Percentiles rank a stretch among this genome's conserved stretches.
phyloP scores from a whole-genome alignment of 225 moss, liverwort and hornwort species.

The Anthoceros angustus region DNA sequence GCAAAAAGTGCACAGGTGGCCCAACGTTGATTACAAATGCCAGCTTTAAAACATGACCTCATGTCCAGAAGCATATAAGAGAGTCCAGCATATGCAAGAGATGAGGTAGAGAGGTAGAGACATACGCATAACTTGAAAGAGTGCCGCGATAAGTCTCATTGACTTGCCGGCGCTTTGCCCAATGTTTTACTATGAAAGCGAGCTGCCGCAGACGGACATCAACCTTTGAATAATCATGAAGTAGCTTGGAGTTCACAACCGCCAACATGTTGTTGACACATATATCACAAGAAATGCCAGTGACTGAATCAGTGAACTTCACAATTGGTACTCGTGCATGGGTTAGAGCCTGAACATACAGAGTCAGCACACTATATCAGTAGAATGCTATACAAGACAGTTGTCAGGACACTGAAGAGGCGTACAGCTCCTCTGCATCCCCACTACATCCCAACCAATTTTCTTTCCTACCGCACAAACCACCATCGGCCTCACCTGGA shows the following conservation, averaged over 20 bases:
- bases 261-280: constrained; percentile 99
- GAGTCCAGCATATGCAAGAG: no score
- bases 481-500: constrained; percentile 42
- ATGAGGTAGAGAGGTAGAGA: constrained; percentile 3
- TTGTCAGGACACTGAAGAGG: no score
- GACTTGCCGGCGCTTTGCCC: constrained; percentile 98
- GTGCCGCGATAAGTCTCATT: constrained; percentile 99
- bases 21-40: background rate
- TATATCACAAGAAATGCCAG: constrained; percentile 91
- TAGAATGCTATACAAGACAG: no score
- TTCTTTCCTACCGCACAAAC: no score
- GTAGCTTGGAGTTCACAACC: constrained; percentile 95
- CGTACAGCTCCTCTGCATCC: no score
- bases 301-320: constrained; percentile 75
- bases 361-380: background rate
- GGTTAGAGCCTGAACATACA: constrained; percentile 60
- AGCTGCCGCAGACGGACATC: constrained; percentile 91
- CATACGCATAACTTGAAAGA: constrained; percentile 97
- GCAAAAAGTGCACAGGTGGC: constrained; percentile 5
- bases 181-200: constrained; percentile 92
- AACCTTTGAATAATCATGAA: constrained; percentile 86
- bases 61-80: background rate
- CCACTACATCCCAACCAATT: no score
- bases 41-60: background rate
- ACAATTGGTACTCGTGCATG: constrained; percentile 97